Evolutionary conservation across 148 eudicot genomes (phyloP), one percentile per base, ranked within the genome.

Genomic region (Silene conica): DNA sequence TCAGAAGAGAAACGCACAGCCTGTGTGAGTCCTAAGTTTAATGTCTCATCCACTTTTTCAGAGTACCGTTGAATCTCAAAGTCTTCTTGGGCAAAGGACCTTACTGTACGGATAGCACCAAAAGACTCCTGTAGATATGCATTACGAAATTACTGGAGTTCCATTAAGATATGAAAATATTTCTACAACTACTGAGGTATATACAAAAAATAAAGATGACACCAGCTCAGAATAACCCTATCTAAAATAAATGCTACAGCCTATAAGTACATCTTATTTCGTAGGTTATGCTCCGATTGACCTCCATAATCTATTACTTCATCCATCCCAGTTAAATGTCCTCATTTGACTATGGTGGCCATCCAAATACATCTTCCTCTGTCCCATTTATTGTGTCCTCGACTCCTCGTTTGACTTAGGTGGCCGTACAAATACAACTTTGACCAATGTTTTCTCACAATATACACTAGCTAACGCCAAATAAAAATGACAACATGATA

Each of bases 61-160:
- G 94, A 82, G 76, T 93, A 93, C 25, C 87, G 85, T 22, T 85
- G 77, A 63, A 77, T 81, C 80, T 85, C 92, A 72, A 79, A 84
- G 0, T 79, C 83, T 83, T 93, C 98, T 73, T 93, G 89, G 12
- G 98, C 98, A 83, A 93, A 93, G 61, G 98, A 88, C 84, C 96
- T 91, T 52, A 93, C 97, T 0, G 98, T 90, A 19, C 97, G 92
- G 55, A 93, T 79, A 8, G 98, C 98, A 57, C 98, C 98, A 80
- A 93, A 93, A 45, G 95, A 82, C 83, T 93, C 98, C 98, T 93
- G 80, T 23, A 77, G 67, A 75, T 63, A 54, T 45, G 34, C 26
- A 56, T 15, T 34, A 56, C 11, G 9, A 19, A 22, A 46, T 16
- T 11, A 55, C 13, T 14, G 2, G 2, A 26, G 28, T 22, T 45